Base-by-base conservation (phyloP, 345 rosid species). In the Anastatica hierochuntica region DNA sequence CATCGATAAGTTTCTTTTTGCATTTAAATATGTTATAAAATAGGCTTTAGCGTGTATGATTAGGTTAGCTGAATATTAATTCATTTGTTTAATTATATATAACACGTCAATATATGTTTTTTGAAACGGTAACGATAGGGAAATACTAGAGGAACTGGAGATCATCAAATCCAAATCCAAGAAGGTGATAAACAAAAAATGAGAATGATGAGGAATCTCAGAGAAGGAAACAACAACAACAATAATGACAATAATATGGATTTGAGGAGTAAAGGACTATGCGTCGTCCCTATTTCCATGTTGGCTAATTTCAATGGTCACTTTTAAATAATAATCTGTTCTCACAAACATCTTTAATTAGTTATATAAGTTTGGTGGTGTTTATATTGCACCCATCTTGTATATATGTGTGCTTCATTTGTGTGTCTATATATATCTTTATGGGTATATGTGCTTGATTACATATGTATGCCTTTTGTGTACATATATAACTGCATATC, bases 211-310 rank as follows among this genome's bases (percentile, higher is more conserved):
- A 65, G 16, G 11, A 42, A 49, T 18, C 31, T 47, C 7, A 30
- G 15, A 31, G 64, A 58, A 50, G 47, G 35, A 43, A 66, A 42
- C 37, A 47, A 45, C 34, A 63, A 24, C 10, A 47, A 39, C 36
- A 53, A 53, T 8, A 29, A 29, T 8, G 2, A 21, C 33, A 52
- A 29, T 20, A 58, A 47, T 34, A 67, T 53, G 49, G 83, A 78
- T 63, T 60, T 89, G 60, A 77, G 77, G 74, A 74, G 83, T 53
- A 79, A 79, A 67, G 97, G 97, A 10, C 53, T 83, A 53, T 78
- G 97, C 62, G 66, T 83, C 72, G 82, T 83, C 63, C 95, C 83
- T 68, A 41, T 80, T 34, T 81, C 97, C 69, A 67, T 78, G 85
- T 75, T 89, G 61, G 69, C 82, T 67, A 72, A 83, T 37, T 74